A percentile compares a stretch with the other conserved stretches of the same genome.
These are phyloP conservation scores for Musa balbisiana DNA, from an alignment of 202 grass and related monocot species.

Conservation along the genomic window DNA sequence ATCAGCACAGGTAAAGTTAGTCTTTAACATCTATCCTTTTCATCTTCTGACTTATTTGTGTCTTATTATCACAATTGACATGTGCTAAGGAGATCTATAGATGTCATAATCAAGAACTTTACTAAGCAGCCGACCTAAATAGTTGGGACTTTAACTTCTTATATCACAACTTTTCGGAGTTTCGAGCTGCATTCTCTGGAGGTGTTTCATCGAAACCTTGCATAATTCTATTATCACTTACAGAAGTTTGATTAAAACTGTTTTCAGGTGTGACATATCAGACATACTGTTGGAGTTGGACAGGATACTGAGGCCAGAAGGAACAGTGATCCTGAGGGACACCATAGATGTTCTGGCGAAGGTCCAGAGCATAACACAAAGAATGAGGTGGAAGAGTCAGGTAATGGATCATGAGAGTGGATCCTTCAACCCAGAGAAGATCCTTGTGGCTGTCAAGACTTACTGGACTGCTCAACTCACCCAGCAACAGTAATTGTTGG, in stretches of 20 bases:
- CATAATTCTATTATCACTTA: too few species aligned
- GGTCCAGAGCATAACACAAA: slow-evolving; percentile 38
- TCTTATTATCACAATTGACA: too few species aligned
- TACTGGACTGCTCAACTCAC: slow-evolving; percentile 52
- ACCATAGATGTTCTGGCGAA: slow-evolving; percentile 55
- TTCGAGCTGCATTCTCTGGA: too few species aligned
- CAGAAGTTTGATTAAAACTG: too few species aligned
- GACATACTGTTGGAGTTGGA: slow-evolving; percentile 79
- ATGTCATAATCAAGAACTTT: background rate
- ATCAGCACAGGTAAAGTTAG: slow-evolving; percentile 50
- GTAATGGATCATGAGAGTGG: slow-evolving; percentile 74
- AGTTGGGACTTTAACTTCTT: too few species aligned
- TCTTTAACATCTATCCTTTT: background rate
- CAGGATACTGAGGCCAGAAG: slow-evolving; percentile 66
- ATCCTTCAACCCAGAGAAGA: slow-evolving; percentile 57
- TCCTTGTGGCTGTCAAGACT: slow-evolving; percentile 66
- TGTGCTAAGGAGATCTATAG: background rate
- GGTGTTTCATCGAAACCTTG: too few species aligned
- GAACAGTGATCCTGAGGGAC: slow-evolving; percentile 67
- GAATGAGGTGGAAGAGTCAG: slow-evolving; percentile 76
- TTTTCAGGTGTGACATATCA: slow-evolving; percentile 59
- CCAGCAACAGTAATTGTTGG: slow-evolving; percentile 30
- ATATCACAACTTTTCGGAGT: too few species aligned
- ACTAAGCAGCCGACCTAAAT: too few species aligned
- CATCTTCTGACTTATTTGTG: background rate